phyloP scores from a whole-genome alignment of 768 basidiomycete species.

The Tylopilus rubrobrunneus region DNA sequence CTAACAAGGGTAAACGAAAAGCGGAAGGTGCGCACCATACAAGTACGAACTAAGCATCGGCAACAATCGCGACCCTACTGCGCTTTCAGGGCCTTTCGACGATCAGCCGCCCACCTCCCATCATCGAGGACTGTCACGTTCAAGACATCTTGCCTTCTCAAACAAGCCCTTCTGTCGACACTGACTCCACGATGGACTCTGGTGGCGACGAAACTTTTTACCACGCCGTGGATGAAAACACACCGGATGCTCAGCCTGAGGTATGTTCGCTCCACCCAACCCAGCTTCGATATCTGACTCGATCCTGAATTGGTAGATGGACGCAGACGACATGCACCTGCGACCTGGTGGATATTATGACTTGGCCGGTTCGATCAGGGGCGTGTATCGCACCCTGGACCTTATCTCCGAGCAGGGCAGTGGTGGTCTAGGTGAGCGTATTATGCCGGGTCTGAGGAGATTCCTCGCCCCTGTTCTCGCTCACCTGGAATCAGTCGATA shows the following conservation, averaged over 20 bases:
- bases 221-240: slow-evolving; percentile 4
- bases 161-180: background rate
- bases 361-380: slow-evolving; percentile 33
- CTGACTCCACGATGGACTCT: background rate
- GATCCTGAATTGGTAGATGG: slow-evolving; percentile 16
- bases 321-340: slow-evolving; percentile 1
- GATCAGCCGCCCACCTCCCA: background rate
- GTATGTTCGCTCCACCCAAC: slow-evolving; percentile 3
- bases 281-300: background rate
- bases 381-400: slow-evolving; percentile 53
- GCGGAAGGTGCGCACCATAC: slow-evolving; percentile 10
- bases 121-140: background rate
- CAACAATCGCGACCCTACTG: background rate
- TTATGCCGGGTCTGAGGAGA: background rate
- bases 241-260: slow-evolving; percentile 2
- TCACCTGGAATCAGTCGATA: slow-evolving; percentile 45
- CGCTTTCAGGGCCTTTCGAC: slow-evolving; percentile 9
- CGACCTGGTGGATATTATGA: slow-evolving; percentile 17
- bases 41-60: background rate
- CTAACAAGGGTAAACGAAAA: slow-evolving; percentile 2
- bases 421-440: slow-evolving; percentile 45
- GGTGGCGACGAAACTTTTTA: slow-evolving; percentile 14
- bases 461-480: background rate
- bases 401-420: slow-evolving; percentile 49
- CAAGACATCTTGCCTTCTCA: background rate